Conservation (phyloP, 192 early-diverging fungal species). For the Entomortierella lignicola region DNA sequence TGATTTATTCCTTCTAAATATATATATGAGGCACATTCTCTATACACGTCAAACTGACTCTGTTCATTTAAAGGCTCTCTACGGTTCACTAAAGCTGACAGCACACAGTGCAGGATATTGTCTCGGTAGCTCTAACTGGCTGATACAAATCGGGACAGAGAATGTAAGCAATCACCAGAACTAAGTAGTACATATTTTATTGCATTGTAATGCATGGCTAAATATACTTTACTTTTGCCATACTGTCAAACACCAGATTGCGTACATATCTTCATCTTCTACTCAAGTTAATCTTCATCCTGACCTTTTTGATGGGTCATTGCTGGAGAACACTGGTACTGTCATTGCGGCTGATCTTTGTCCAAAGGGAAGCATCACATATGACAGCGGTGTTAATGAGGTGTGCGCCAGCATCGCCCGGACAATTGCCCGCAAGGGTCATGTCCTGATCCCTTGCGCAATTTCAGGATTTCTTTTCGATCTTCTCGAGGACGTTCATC, state of each 20-base stretch:
- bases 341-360: conserved; percentile 58
- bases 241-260: conserved; percentile 33
- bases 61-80: conserved; percentile 35
- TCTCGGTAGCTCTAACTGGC: conserved; percentile 81
- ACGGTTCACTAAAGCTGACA: conserved; percentile 57
- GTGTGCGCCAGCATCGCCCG: conserved; percentile 55
- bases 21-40: not conserved
- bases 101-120: conserved; percentile 81
- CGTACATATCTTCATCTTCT: conserved; percentile 61
- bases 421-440: conserved; percentile 55
- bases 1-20: not conserved
- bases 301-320: conserved; percentile 55
- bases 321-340: conserved; percentile 57
- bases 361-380: conserved; percentile 38
- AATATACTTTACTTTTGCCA: not conserved
- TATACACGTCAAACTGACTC: no score
- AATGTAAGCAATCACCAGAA: conserved; percentile 53
- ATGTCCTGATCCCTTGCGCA: conserved; percentile 76
- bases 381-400: conserved; percentile 49
- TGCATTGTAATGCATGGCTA: not conserved
- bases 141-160: conserved; percentile 70
- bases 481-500: conserved; percentile 70
- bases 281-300: conserved; percentile 59
- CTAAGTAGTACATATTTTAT: no score
- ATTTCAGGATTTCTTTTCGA: conserved; percentile 82